Percentiles rank a stretch among this genome's conserved stretches.
Evolutionary conservation across 768 basidiomycete species (phyloP).

Genomic region (Pulveroboletus sp.): DNA sequence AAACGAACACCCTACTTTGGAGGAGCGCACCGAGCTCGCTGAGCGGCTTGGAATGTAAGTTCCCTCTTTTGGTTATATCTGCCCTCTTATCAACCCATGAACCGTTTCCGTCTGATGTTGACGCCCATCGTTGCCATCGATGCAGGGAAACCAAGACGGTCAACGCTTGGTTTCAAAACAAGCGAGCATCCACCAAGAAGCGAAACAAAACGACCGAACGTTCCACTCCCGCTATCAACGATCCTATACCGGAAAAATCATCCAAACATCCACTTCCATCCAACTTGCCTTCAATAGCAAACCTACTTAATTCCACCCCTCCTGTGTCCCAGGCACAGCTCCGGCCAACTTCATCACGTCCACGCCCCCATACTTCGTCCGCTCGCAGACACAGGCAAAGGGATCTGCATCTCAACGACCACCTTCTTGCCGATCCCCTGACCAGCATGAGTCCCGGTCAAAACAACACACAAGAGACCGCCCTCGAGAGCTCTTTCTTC

Average conservation of each 20-base stretch:
- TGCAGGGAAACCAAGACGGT: slow-evolving; percentile 80
- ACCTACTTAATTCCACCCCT: slow-evolving; percentile 37
- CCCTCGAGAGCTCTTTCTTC: slow-evolving; percentile 31
- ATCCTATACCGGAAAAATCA: slow-evolving; percentile 16
- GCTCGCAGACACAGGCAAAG: slow-evolving; percentile 31
- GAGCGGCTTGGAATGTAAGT: slow-evolving; percentile 74
- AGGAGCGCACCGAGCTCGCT: slow-evolving; percentile 63
- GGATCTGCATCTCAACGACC: slow-evolving; percentile 30
- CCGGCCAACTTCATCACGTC: slow-evolving; percentile 19
- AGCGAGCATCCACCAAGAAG: slow-evolving; percentile 80
- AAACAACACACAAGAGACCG: slow-evolving; percentile 10
- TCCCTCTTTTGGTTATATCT: slow-evolving; percentile 26
- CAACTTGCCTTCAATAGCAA: slow-evolving; percentile 36
- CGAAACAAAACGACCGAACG: slow-evolving; percentile 44
- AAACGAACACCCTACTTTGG: slow-evolving; percentile 70
- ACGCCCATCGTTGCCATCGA: slow-evolving; percentile 11
- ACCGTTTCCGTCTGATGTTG: slow-evolving; percentile 6
- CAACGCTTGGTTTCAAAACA: slow-evolving; percentile 86
- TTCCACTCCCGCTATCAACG: slow-evolving; percentile 30
- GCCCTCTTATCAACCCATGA: slow-evolving; percentile 16
- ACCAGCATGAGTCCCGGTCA: slow-evolving; percentile 4
- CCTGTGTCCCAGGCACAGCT: slow-evolving; percentile 22
- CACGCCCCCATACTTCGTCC: slow-evolving; percentile 25
- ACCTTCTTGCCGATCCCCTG: slow-evolving; percentile 22
- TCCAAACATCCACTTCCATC: slow-evolving; percentile 27